Percentiles rank a stretch among this genome's conserved stretches.
Evolutionary conservation across 2,329 filamentous ascomycete genomes (phyloP).

Genomic region (Neofusicoccum sp.): DNA sequence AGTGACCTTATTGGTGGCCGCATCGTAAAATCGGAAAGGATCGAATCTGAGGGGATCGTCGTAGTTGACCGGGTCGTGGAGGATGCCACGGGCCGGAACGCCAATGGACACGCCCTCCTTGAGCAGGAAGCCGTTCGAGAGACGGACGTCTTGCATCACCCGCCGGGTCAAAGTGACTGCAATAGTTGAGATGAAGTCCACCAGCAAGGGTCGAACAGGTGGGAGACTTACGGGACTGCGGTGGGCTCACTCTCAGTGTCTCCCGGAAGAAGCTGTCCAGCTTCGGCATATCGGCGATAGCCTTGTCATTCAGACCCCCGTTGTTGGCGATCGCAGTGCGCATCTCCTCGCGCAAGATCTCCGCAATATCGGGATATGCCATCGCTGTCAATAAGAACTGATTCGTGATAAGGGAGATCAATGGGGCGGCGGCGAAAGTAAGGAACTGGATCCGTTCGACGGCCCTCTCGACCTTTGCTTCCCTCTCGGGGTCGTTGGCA

Average conservation of each 20-base stretch:
- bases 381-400: neutral
- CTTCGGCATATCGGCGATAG: neutral
- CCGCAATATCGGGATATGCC: neutral
- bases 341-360: neutral
- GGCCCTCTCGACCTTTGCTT: neutral
- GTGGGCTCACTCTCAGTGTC: neutral
- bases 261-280: slow-evolving; percentile 5
- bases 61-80: neutral
- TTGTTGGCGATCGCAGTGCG: neutral
- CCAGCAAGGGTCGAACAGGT: neutral
- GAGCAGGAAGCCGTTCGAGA: neutral
- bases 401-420: neutral
- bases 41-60: neutral
- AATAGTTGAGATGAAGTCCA: no score
- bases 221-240: neutral
- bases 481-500: neutral
- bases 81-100: neutral
- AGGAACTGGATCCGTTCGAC: neutral
- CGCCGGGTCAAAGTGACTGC: neutral
- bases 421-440: neutral
- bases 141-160: neutral
- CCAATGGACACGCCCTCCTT: neutral
- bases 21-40: neutral
- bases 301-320: neutral
- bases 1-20: neutral